A percentile compares a stretch with the other conserved stretches of the same genome.
These are phyloP conservation scores for Gloeophyllum trabeum DNA, from an alignment of 768 basidiomycete species.

Conservation along the genomic window DNA sequence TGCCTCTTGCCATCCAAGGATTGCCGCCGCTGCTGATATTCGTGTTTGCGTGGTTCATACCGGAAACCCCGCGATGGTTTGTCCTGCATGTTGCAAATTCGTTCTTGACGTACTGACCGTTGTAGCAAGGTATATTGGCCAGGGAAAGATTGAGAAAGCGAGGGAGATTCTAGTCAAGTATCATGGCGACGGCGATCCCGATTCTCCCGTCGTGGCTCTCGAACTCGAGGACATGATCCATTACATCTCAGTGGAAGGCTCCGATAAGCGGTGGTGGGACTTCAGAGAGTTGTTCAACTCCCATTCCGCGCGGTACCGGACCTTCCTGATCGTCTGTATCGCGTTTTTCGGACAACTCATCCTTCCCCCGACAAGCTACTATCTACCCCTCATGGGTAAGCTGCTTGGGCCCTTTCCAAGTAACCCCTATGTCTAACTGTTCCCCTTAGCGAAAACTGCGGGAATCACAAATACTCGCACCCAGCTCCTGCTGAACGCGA, in stretches of 20 bases:
- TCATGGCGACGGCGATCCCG: constrained; percentile 33
- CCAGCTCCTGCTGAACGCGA: constrained; percentile 16
- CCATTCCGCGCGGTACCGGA: constrained; percentile 8
- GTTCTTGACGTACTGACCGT: no score
- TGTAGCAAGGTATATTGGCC: constrained; percentile 24
- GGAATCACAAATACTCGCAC: constrained; percentile 20
- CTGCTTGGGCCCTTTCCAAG: neutral
- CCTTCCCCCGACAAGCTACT: constrained; percentile 17
- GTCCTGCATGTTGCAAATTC: no score
- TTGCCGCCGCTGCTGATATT: neutral
- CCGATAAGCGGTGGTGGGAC: constrained; percentile 27
- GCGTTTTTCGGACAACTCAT: constrained; percentile 14
- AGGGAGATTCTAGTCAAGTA: constrained; percentile 31
- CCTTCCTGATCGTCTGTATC: constrained; percentile 1
- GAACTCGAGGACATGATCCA: constrained; percentile 38
- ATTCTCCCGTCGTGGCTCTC: constrained; percentile 38
- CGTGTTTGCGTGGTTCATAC: neutral
- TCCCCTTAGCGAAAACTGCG: constrained; percentile 15
- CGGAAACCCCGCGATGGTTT: neutral
- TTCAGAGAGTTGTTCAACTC: constrained; percentile 11
- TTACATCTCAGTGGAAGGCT: constrained; percentile 15
- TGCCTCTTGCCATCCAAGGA: constrained; percentile 9
- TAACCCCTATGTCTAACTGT: no score
- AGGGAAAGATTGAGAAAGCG: constrained; percentile 23
- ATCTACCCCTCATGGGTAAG: constrained; percentile 16